Evolutionary conservation across 768 basidiomycete genomes (phyloP), one percentile per base, ranked within the genome.

Genomic region (Mrakia hoshinonis): DNA sequence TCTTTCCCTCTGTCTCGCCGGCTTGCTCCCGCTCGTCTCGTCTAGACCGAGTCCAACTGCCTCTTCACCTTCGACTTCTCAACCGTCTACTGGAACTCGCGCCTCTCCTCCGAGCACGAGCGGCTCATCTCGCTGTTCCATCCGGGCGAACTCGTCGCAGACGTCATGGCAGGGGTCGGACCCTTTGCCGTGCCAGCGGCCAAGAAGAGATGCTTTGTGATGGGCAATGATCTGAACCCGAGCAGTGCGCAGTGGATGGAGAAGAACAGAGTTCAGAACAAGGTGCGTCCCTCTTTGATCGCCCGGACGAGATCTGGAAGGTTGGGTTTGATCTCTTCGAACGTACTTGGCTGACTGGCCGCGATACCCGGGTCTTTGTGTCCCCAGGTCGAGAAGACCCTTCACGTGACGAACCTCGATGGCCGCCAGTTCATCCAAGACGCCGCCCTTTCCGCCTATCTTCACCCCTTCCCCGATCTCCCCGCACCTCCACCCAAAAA

Each of bases 31-130:
- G 15, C 6, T 55, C 26, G 54, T 26, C n/a, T n/a, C 15, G 4
- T 11, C 38, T 75, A 96, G 93, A 84, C 84, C 74, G 95, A 99
- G 82, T 85, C 88, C 10, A 85, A 86, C 75, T 97, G 93, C 79
- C 83, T 82, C 39, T 98, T 98, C 80, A 87, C 84, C 1, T 98
- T 99, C 76, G 93, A 99, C 79, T 99, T 98, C 77, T 87, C 89
- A 7, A 83, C 87, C 77, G 96, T 98, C 15, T 99, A 99, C 80
- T 99, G 94, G 94, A 99, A 99, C 81, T 95, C 94, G 20, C 87
- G 96, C 47, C 81, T 99, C 46, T 89, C 92, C 70, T 87, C 87
- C 4, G 96, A 99, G 77, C 96, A 99, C 77, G 86, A 87, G 34
- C 87, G 94, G 3, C 83, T 99, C 20, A 89, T 98, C 51, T 78